Base-by-base conservation (phyloP, 1,284 basidiomycete genomes). In the Farysia itapuensis region DNA sequence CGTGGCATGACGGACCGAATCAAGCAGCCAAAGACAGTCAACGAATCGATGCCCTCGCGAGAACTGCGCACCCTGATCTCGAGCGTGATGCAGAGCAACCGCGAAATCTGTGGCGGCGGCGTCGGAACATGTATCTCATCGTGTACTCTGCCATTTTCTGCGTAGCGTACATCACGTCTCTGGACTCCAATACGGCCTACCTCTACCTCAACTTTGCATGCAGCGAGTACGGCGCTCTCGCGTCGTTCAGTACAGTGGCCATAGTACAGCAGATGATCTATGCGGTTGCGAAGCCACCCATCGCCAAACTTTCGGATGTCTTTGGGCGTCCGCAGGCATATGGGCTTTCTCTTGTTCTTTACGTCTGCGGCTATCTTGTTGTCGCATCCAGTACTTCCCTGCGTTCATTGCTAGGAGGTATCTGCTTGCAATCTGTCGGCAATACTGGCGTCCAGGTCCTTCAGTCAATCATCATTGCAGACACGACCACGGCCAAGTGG, bases 401-500 rank as follows among this genome's bases (percentile, higher is more conserved):
- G 33, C 77, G 81, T 30, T 79, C 81, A 35, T 78, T 83, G 25
- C 79, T 81, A 4, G 79, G 70, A 6, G 87, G 86, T 13, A 83
- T 79, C 43, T 72, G 81, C 43, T 61, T 81, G 46, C 79, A 80
- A 65, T 71, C 75, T n/a, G 64, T 59, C 21, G 79, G 56, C 79
- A 64, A 68, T 13, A 77, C 77, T 25, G 76, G 70, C 31, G 67
- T 75, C 0, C 63, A 71, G 78, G 81, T 35, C 77, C 80, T 72
- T 75, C 81, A 49, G 85, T 53, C 61, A 34, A 73, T 78, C 56
- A 71, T 79, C 64, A 77, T 79, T 44, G 88, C 88, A 15, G 88
- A 91, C 70, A 85, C 87, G 61, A 89, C 89, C 3, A 85, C 84
- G 2, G 81, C 89, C 12, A 81, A 84, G 68, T 90, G 86, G 86